Evolutionary conservation across 768 basidiomycete species (phyloP).

Genomic region (Arthromyces matolae): DNA sequence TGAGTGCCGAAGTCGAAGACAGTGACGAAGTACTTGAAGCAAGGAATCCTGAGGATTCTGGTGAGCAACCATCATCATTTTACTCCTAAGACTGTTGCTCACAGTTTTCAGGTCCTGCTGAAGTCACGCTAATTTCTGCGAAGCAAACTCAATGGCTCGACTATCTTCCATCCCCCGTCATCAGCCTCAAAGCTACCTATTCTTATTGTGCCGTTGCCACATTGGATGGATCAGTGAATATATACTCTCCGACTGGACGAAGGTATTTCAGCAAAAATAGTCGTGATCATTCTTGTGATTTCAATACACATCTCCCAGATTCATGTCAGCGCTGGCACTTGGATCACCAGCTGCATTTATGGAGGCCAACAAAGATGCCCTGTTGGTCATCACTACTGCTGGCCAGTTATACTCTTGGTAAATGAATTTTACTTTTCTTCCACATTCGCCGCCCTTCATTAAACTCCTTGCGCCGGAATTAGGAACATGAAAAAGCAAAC

Average conservation of each 20-base stretch:
- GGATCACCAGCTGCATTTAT: constrained; percentile 70
- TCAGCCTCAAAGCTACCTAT: constrained; percentile 60
- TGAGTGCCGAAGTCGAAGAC: constrained; percentile 60
- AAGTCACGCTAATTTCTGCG: constrained; percentile 60
- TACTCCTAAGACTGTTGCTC: neutral
- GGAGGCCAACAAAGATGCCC: constrained; percentile 55
- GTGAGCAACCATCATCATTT: constrained; percentile 34
- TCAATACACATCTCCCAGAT: constrained; percentile 36
- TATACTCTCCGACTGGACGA: constrained; percentile 83
- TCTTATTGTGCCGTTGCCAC: constrained; percentile 72
- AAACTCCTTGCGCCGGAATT: too few relatives aligned
- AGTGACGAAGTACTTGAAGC: constrained; percentile 71
- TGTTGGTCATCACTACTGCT: constrained; percentile 69
- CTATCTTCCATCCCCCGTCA: constrained; percentile 72
- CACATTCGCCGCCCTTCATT: too few relatives aligned
- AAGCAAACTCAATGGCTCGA: constrained; percentile 87
- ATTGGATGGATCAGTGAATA: constrained; percentile 75
- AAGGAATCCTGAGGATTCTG: constrained; percentile 66
- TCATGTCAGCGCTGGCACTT: constrained; percentile 74
- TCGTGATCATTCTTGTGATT: neutral
- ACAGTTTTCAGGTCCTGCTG: constrained; percentile 47
- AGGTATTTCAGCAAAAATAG: constrained; percentile 49
- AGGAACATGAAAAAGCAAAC: constrained; percentile 76
- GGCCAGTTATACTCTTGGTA: constrained; percentile 80
- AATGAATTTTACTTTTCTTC: too few relatives aligned